phyloP scores from a whole-genome alignment of 495 filamentous ascomycete species.

The Paragyromitra xinjiangensis region DNA sequence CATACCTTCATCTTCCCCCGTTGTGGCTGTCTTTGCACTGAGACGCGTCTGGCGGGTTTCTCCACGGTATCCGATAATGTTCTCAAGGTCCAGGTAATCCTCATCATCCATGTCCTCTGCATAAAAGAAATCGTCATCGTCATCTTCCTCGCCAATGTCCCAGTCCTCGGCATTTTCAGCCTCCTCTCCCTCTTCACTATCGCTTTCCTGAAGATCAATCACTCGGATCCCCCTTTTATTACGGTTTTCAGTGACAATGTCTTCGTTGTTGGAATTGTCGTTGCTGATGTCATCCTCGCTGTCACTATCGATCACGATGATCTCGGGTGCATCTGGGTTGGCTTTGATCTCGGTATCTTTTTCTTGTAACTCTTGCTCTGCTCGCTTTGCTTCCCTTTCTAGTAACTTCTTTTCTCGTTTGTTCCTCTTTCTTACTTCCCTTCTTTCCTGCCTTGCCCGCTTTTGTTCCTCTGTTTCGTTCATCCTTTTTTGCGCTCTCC shows the following conservation, averaged over 20 bases:
- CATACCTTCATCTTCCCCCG: neutral
- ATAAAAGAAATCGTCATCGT: constrained; percentile 16
- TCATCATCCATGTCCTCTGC: constrained; percentile 18
- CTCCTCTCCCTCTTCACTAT: constrained; percentile 3
- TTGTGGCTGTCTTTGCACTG: neutral
- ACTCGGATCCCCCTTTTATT: neutral
- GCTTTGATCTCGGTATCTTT: neutral
- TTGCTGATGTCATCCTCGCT: neutral
- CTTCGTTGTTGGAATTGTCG: neutral
- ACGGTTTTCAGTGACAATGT: neutral
- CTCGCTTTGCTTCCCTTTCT: neutral
- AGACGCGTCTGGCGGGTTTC: neutral
- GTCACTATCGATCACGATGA: constrained; percentile 33
- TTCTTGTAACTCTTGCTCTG: neutral
- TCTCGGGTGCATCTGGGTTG: neutral
- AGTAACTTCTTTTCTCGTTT: neutral
- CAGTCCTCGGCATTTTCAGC: constrained; percentile 7
- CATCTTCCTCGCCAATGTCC: constrained; percentile 31
- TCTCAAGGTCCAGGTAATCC: constrained; percentile 11
- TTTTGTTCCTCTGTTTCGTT: constrained; percentile 1
- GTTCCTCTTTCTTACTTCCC: neutral
- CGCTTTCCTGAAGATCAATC: constrained; percentile 8
- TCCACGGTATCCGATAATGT: neutral
- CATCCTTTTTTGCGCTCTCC: neutral
- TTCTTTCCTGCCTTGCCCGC: neutral